Percentiles rank a stretch among this genome's conserved stretches.
Evolutionary conservation across 2,329 filamentous ascomycete species (phyloP).

Genomic region (Penicillium sp.): DNA sequence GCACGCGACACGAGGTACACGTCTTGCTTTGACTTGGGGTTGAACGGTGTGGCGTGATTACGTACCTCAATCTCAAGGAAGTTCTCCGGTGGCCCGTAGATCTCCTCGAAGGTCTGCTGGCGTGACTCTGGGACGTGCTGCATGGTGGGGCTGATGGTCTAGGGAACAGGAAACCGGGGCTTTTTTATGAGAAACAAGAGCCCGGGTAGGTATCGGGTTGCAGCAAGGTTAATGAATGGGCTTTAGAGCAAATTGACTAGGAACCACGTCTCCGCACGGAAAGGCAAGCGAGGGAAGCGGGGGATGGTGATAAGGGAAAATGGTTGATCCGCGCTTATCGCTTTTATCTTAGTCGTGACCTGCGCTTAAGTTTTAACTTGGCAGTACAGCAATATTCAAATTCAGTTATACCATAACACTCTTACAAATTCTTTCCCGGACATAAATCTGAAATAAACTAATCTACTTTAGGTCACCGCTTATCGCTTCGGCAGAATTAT

Average conservation of each 20-base stretch:
- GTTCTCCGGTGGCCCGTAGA: conserved; percentile 97
- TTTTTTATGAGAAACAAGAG: neutral
- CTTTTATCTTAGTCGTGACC: neutral
- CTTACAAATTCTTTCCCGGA: too few relatives aligned
- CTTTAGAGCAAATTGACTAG: neutral
- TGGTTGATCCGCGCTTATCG: conserved; percentile 10
- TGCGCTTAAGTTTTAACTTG: too few relatives aligned
- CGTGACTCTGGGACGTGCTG: conserved; percentile 67
- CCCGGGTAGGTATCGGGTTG: neutral
- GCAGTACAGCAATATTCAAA: too few relatives aligned
- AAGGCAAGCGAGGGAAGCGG: conserved; percentile 8
- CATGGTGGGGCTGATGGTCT: conserved; percentile 46
- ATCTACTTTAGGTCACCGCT: too few relatives aligned
- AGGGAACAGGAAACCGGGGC: neutral
- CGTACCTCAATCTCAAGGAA: conserved; percentile 96
- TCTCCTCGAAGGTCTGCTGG: conserved; percentile 96
- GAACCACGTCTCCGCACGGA: neutral
- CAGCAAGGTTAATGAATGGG: neutral
- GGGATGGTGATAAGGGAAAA: conserved; percentile 13
- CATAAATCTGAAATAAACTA: too few relatives aligned
- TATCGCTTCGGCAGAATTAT: too few relatives aligned
- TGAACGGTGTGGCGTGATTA: neutral
- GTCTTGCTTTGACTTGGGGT: neutral
- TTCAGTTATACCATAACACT: too few relatives aligned
- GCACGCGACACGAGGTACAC: neutral